Conservation (phyloP, 1,284 basidiomycete species). For the Fomes fomentarius region DNA sequence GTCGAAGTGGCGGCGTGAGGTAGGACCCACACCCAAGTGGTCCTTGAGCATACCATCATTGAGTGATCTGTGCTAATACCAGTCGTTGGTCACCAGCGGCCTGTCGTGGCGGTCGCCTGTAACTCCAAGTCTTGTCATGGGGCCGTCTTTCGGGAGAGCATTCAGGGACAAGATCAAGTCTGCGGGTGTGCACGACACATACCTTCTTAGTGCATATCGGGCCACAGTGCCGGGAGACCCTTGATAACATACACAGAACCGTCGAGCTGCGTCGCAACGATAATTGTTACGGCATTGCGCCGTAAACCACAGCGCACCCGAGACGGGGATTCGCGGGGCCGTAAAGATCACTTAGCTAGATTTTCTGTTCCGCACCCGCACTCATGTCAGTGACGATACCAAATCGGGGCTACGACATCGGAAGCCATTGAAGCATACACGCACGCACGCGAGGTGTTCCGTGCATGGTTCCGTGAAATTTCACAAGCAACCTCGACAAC, state of each 20-base stretch:
- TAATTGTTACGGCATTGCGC: not conserved
- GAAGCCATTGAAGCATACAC: not conserved
- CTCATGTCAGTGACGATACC: not conserved
- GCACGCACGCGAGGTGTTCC: not conserved
- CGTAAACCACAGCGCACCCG: not conserved
- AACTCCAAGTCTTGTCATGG: too few relatives aligned
- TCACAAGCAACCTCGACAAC: conserved; percentile 1
- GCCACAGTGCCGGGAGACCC: not conserved
- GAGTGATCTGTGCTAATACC: too few relatives aligned
- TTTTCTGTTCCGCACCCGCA: not conserved
- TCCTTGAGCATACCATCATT: too few relatives aligned
- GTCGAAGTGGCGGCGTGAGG: too few relatives aligned
- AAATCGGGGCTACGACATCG: not conserved
- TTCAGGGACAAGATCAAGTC: too few relatives aligned
- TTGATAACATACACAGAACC: not conserved
- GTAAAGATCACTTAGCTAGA: not conserved
- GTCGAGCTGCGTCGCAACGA: not conserved
- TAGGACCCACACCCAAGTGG: too few relatives aligned
- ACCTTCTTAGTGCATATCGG: not conserved
- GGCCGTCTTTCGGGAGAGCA: too few relatives aligned
- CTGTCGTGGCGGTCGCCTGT: too few relatives aligned
- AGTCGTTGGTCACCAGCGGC: too few relatives aligned
- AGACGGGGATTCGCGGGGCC: not conserved
- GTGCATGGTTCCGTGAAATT: not conserved
- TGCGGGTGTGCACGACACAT: not conserved